Evolutionary conservation across 306 rosid species (phyloP), one percentile per base, ranked within the genome.

Genomic region (Fragaria nilgerrensis): DNA sequence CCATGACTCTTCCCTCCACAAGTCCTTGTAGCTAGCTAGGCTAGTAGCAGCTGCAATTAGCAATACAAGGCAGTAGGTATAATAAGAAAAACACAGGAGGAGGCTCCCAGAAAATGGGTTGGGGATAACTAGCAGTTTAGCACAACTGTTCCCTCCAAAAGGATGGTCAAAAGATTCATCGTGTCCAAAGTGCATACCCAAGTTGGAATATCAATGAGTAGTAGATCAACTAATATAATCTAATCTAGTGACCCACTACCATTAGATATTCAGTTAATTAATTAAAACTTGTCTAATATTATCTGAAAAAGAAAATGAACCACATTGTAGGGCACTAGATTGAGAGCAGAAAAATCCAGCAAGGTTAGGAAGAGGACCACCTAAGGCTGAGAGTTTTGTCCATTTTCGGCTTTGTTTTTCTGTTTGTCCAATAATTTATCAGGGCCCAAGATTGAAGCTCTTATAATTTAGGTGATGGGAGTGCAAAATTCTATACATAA

Each of bases 1-100:
- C 97, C 99, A 95, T 94, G 45, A 50, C 83, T 76, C 34, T 73
- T 56, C 29, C 29, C 62, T 55, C 62, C 61, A 20, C 22, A 20
- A 19, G 59, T 19, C 22, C 23, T 55, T 20, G 62, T 48, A 48
- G 11, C 47, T 48, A 48, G 11, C 47, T 55, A 55, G 62, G 29
- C 29, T 56, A 25, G 65, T 27, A 13, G 64, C 34, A 58, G 64
- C 17, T n/a, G 64, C 66, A 59, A 59, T 59, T 13, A 59, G 41
- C 23, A 59, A 39, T 9, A 55, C 4, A 9, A n/a, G 12, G 61
- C 13, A 1, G 27, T 55, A 20, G 4, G 61, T 55, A 37, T n/a
- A 16, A 15, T 8, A 25, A 44, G 52, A 14, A 64, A 65, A 72
- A 23, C 68, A 9, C 41, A 58, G n/a, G 34, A 75, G 39, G 78